Evolutionary conservation across 2,329 filamentous ascomycete genomes (phyloP).

Genomic region (Thyridium curvatum): DNA sequence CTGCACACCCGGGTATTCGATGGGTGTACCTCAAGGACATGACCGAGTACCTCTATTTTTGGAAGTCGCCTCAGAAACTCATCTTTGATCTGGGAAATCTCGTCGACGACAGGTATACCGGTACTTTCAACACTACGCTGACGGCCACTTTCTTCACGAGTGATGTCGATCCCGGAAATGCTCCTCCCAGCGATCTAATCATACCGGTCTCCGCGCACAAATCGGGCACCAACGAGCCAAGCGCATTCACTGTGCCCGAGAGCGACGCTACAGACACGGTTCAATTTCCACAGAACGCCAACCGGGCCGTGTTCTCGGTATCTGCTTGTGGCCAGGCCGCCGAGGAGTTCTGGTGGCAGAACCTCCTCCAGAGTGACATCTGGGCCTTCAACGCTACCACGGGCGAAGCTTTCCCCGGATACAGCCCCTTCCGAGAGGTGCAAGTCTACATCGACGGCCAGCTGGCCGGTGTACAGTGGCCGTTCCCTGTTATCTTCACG

Average conservation of each 20-base stretch:
- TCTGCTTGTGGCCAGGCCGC: slow-evolving; percentile 68
- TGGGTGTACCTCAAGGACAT: slow-evolving; percentile 79
- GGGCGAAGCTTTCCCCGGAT: slow-evolving; percentile 52
- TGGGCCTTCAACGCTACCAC: slow-evolving; percentile 51
- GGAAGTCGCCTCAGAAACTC: slow-evolving; percentile 62
- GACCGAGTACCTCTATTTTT: slow-evolving; percentile 63
- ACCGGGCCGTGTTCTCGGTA: slow-evolving; percentile 68
- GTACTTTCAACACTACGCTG: slow-evolving; percentile 65
- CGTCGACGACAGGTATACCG: slow-evolving; percentile 66
- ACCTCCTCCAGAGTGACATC: slow-evolving; percentile 59
- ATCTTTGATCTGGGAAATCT: slow-evolving; percentile 78
- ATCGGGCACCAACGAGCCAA: slow-evolving; percentile 37
- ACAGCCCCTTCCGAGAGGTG: slow-evolving; percentile 71
- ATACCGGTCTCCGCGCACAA: slow-evolving; percentile 56
- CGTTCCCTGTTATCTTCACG: slow-evolving; percentile 77
- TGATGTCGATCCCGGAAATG: slow-evolving; percentile 29
- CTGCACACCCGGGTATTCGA: slow-evolving; percentile 54
- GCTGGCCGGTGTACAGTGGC: slow-evolving; percentile 72
- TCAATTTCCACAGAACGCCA: slow-evolving; percentile 57
- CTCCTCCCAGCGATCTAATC: slow-evolving; percentile 55
- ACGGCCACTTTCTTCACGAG: slow-evolving; percentile 65
- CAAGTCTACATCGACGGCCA: slow-evolving; percentile 68
- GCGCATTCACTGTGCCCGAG: slow-evolving; percentile 61
- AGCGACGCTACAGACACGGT: slow-evolving; percentile 55
- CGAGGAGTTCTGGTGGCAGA: slow-evolving; percentile 85